These are phyloP conservation scores for Gnaphalium uliginosum DNA, from an alignment of 129 eudicot genomes.

Conservation along the genomic window DNA sequence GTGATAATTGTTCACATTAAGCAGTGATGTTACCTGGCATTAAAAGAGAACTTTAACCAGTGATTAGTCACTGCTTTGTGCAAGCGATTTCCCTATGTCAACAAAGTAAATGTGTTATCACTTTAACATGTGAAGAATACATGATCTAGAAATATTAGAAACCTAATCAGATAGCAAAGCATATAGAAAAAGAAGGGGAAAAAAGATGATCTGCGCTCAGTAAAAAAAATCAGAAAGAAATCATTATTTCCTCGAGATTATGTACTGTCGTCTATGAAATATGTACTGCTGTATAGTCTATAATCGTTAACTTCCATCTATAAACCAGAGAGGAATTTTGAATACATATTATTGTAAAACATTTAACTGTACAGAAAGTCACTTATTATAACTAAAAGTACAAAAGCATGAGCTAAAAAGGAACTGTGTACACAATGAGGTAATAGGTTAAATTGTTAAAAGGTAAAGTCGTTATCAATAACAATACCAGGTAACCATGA, in stretches of 20 bases:
- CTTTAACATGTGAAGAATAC: no score
- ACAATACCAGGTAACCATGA: not conserved
- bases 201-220: no score
- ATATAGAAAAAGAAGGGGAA: not conserved
- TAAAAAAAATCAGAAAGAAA: not conserved
- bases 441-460: no score
- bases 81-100: constrained; percentile 77
- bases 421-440: not conserved
- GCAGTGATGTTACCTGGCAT: constrained; percentile 63
- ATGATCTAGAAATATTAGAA: not conserved
- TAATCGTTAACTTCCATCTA: not conserved
- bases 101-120: constrained; percentile 1
- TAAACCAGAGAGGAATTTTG: not conserved
- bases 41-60: constrained; percentile 83
- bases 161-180: constrained; percentile 1
- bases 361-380: not conserved
- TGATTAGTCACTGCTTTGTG: constrained; percentile 74
- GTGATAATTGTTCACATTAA: constrained; percentile 11
- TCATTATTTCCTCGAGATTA: not conserved
- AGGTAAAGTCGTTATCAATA: not conserved
- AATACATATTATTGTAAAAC: not conserved
- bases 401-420: not conserved
- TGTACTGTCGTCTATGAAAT: not conserved
- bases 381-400: not conserved
- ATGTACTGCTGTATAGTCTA: not conserved